Conservation (phyloP, 2,329 filamentous ascomycete genomes). For the Venturia oleaginea region DNA sequence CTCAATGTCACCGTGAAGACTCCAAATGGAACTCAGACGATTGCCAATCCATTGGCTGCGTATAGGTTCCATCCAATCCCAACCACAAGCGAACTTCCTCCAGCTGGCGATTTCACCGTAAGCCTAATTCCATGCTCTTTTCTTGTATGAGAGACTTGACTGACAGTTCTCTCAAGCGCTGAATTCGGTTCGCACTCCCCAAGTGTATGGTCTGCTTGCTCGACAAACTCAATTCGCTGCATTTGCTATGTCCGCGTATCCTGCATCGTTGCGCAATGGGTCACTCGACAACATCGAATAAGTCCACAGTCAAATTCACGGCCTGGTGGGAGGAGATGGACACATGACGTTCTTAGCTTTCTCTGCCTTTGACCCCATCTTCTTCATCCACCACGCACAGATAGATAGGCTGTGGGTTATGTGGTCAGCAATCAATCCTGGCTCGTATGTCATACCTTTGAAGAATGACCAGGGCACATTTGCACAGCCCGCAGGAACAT, state of each 20-base stretch:
- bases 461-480: slow-evolving; percentile 3
- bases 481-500: neutral
- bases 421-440: slow-evolving; percentile 10
- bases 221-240: neutral
- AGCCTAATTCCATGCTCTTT: neutral
- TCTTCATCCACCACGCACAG: slow-evolving; percentile 12
- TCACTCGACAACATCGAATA: neutral
- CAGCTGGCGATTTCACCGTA: neutral
- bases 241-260: neutral
- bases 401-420: slow-evolving; percentile 12
- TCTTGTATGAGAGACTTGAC: neutral
- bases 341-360: slow-evolving; percentile 1
- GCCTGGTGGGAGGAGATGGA: slow-evolving; percentile 5
- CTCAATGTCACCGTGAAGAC: neutral
- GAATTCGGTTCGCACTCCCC: neutral
- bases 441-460: neutral
- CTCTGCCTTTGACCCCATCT: slow-evolving; percentile 11
- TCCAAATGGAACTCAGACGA: neutral
- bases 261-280: neutral
- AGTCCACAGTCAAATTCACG: slow-evolving; percentile 9
- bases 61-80: slow-evolving; percentile 9
- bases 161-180: neutral
- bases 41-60: slow-evolving; percentile 5
- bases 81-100: neutral
- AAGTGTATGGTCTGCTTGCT: slow-evolving; percentile 7